Evolutionary conservation across 805 yeast genomes (phyloP), one percentile per base, ranked within the genome.

Genomic region (Pichia rugopelliculosa): DNA sequence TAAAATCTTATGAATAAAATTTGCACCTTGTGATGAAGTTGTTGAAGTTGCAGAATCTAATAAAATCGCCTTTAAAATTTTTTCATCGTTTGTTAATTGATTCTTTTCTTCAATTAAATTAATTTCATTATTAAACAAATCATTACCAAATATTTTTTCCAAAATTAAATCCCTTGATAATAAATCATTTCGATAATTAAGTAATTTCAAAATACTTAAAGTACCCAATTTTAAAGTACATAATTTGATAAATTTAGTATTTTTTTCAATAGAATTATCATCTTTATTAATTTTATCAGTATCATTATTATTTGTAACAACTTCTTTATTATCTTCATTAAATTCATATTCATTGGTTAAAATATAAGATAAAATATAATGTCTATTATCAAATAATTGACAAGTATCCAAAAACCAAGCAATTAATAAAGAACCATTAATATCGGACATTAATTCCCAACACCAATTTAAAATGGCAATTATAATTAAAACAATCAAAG

Each of bases 341-440:
- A 49, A 46, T 13, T 44, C 45, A 22, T 56, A 49, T 20, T 58
- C 62, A 36, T 51, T 44, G 21, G 54, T 45, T 23, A 64, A 41
- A n/a, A 56, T 40, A 15, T 53, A 48, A 9, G 67, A 55, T 42
- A 93, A 69, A 18, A 87, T 69, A 24, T 70, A 66, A 63, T 82
- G 86, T 56, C 91, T 76, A 57, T 80, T 36, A 36, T 82, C 81
- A 39, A 81, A 41, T 12, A 56, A 59, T 9, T 73, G 73, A 55
- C 86, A 84, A 1, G 96, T 87, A 61, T 93, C 99, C 60, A 93
- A 74, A 58, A 86, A 84, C 99, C 99, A 93, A 1, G 96, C 88
- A 46, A 93, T 77, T 56, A 93, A 73, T 53, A 93, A 70, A 1
- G 96, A 84, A 22, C 98, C 97, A 63, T 93, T 93, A 52, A 82